Conservation (phyloP, 2,329 filamentous ascomycete species). For the Fusarium torreyae region DNA sequence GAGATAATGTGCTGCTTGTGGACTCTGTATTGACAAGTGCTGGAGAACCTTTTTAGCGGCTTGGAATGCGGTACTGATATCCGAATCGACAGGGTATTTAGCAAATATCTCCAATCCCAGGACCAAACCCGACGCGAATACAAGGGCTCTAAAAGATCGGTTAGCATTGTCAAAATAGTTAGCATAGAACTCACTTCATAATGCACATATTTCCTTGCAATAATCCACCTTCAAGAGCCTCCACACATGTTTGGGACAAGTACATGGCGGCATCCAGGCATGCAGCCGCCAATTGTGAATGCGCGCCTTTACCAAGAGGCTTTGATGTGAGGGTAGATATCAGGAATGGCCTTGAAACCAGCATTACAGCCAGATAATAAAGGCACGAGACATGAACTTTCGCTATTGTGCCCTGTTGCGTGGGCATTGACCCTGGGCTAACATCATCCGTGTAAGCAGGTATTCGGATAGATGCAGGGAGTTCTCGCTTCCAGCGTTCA, state of each 20-base stretch:
- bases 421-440: not conserved
- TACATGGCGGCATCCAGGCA: slow-evolving; percentile 70
- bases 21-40: slow-evolving; percentile 63
- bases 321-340: slow-evolving; percentile 64
- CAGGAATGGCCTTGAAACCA: slow-evolving; percentile 70
- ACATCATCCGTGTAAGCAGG: slow-evolving; percentile 13
- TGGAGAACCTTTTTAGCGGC: slow-evolving; percentile 65
- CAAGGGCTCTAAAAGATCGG: slow-evolving; percentile 58
- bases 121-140: slow-evolving; percentile 71
- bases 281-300: slow-evolving; percentile 62
- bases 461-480: slow-evolving; percentile 57
- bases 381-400: slow-evolving; percentile 70
- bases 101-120: slow-evolving; percentile 71
- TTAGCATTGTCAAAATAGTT: not conserved
- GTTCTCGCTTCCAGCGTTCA: slow-evolving; percentile 61
- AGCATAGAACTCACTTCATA: slow-evolving; percentile 63
- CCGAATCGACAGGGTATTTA: slow-evolving; percentile 60
- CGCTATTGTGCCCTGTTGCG: slow-evolving; percentile 58
- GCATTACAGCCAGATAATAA: slow-evolving; percentile 72
- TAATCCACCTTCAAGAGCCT: slow-evolving; percentile 61
- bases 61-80: slow-evolving; percentile 64
- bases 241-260: slow-evolving; percentile 67
- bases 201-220: slow-evolving; percentile 71
- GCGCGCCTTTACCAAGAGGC: slow-evolving; percentile 43
- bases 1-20: slow-evolving; percentile 70